Evolutionary conservation across 768 basidiomycete genomes (phyloP), one percentile per base, ranked within the genome.

Genomic region (Mycena crocata): DNA sequence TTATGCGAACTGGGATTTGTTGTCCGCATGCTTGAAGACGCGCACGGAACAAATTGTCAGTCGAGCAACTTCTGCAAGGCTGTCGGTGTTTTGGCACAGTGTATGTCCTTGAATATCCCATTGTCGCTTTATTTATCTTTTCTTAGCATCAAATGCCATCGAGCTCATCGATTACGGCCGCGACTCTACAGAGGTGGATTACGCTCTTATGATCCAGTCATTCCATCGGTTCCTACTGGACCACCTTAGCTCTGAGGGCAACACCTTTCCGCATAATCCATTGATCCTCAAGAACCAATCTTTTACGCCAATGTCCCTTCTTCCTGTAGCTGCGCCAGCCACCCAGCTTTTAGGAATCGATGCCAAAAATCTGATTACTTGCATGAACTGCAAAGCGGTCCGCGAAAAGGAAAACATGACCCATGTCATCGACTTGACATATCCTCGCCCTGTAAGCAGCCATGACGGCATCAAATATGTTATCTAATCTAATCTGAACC

Each of bases 1-100:
- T 81, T 98, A 0, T 99, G 98, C 77, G 97, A 99, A 77, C 84
- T 97, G 30, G 98, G 97, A 2, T 99, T 99, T 74, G 87, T 97
- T 28, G 91, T 91, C 63, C 87, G 95, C 32, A 99, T 99, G 97
- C 84, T 99, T 37, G 95, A 97, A 77, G 96, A 99, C 73, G 97
- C 98, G 0, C 85, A 84, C 40, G 98, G 98, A 0, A 93, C 86
- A 23, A 99, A 99, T 71, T 98, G 97, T 73, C 97, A 99, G 77
- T 90, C 96, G 7, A 96, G 92, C 77, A 99, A 99, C 77, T 99
- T 98, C 72, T 99, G 96, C 77, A 92, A 95, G 78, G 93, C 95
- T 3, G 93, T 98, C 48, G 91, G 93, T 21, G 90, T 94, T 3
- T 86, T 96, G 34, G 93, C 94, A 8, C 94, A 96, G 79, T 89